Base-by-base conservation (phyloP, 345 rosid genomes). In the Nephelium lappaceum region DNA sequence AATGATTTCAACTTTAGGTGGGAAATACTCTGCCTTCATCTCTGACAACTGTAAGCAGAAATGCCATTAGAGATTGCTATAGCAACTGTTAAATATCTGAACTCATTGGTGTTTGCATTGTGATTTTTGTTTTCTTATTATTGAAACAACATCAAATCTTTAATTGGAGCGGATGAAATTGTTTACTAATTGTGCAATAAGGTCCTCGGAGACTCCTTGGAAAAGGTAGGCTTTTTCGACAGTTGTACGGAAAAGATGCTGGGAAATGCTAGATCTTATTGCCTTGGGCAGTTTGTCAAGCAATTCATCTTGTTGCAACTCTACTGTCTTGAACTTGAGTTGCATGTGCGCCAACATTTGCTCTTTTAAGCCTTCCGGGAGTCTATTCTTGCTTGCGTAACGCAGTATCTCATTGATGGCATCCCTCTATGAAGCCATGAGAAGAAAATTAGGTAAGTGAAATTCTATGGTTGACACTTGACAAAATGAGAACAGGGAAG, bases 281-380 rank as follows among this genome's bases (percentile, higher is more conserved):
- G 99, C 98, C 85, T 93, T 96, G 0, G 99, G 98, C 42, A 96
- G 86, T 81, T 89, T 91, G 67, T 91, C 88, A 3, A 96, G 84
- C 71, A 93, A 95, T 82, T 87, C 94, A 81, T 95, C 97, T 81
- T 95, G 99, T 80, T 92, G 89, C 61, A 95, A 73, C 84, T 95
- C 97, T 0, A 88, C 94, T 18, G 95, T 93, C 82, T 89, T 92
- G 92, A 96, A 96, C 83, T 87, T 96, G 67, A 96, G 97, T 73
- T 92, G 95, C 91, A 92, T 89, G 79, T 96, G 96, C 16, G 97
- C 91, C 84, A 94, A 84, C 97, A 93, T 92, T 76, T 96, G 99
- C 86, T 94, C 97, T 73, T 87, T 91, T 84, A 93, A 73, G 58
- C 93, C 85, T 79, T 92, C 95, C 0, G 99, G 99, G 31, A 95